Evolutionary conservation across 192 early-diverging fungal genomes (phyloP).

Genomic region (Funneliformis mosseae): DNA sequence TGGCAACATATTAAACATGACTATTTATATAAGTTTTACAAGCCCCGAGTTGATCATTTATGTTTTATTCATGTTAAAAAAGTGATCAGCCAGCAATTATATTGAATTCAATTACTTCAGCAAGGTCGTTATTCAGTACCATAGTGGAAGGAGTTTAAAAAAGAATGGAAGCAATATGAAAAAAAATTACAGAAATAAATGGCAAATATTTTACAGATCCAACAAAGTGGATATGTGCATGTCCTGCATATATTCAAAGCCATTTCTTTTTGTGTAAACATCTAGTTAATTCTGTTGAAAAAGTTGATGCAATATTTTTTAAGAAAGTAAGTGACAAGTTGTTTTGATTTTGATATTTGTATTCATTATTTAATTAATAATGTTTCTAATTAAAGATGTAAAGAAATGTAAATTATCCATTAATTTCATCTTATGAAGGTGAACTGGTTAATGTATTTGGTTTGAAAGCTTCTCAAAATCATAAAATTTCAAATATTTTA

Average conservation of each 20-base stretch:
- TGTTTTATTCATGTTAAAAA: background rate
- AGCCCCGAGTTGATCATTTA: background rate
- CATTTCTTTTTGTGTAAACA: no score
- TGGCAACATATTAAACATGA: background rate
- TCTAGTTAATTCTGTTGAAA: no score
- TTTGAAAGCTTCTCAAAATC: no score
- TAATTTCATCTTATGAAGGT: no score
- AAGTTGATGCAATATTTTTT: no score
- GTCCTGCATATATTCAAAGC: background rate
- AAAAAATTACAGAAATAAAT: background rate
- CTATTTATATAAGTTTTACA: background rate
- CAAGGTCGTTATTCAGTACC: background rate
- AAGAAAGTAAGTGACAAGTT: no score
- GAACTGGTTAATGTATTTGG: no score
- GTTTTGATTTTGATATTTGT: no score
- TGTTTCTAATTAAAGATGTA: no score
- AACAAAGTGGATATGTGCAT: background rate
- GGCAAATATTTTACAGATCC: background rate
- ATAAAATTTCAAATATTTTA: no score
- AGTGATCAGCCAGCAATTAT: background rate
- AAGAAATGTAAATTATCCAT: no score
- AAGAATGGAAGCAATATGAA: background rate
- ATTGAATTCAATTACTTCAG: background rate
- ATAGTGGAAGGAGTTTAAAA: background rate
- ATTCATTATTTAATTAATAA: no score